Evolutionary conservation across 2,329 filamentous ascomycete species (phyloP).

Genomic region (Claviceps monticola): DNA sequence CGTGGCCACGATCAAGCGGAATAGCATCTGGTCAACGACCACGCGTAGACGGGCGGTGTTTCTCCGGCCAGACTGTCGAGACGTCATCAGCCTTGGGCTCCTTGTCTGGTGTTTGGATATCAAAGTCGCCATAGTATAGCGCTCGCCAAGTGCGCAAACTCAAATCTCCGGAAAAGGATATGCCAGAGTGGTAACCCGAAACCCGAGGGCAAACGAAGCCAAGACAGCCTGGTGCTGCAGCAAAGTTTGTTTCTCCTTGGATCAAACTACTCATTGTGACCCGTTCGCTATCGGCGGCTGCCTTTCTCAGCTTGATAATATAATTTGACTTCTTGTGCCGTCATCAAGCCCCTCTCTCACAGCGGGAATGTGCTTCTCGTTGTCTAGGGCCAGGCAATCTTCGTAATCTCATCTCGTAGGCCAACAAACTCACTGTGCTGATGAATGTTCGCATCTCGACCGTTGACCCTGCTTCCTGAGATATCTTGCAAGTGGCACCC

Average conservation of each 20-base stretch:
- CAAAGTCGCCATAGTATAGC: not conserved
- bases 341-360: not conserved
- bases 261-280: not conserved
- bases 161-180: not conserved
- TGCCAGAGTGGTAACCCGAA: not conserved
- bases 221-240: not conserved
- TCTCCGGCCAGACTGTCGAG: not conserved
- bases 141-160: not conserved
- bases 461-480: not conserved
- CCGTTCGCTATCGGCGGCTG: not conserved
- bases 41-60: not conserved
- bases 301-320: not conserved
- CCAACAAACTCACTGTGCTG: not conserved
- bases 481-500: not conserved
- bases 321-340: not conserved
- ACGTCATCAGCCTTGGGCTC: not conserved
- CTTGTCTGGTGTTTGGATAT: not conserved
- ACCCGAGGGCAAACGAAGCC: not conserved
- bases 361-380: not conserved
- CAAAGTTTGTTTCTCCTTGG: not conserved
- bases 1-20: no score
- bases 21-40: no score
- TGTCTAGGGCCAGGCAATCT: not conserved
- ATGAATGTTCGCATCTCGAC: not conserved
- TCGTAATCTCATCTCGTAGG: not conserved